Base-by-base conservation (phyloP, 805 yeast genomes). In the Komagataella populi region DNA sequence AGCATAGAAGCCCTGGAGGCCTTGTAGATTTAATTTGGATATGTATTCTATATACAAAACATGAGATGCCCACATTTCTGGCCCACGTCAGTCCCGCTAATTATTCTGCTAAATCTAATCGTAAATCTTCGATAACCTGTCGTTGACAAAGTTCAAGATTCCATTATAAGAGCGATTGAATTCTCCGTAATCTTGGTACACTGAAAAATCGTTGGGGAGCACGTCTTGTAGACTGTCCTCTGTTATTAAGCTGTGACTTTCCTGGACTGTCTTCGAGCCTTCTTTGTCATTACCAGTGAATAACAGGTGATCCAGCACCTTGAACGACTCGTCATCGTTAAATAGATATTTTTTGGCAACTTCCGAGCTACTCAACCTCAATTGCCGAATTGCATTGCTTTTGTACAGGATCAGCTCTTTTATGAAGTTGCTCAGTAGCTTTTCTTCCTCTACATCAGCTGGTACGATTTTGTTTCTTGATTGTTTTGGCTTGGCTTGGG, bases 1-100 rank as follows among this genome's bases (percentile, higher is more conserved):
- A 73, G 79, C 22, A 63, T 77, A 52, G 81, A 76, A 22, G 49
- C 23, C n/a, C 49, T 30, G 23, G 22, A 24, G 23, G 48, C 18
- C 17, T n/a, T 20, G 30, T 30, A 30, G 39, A 17, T 12, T 45
- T 7, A n/a, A 45, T 45, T 18, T 45, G 4, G 46, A 18, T 20
- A 45, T 18, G 22, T 17, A 45, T n/a, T 45, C 12, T 45, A 10
- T 20, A 18, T 20, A 45, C 46, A 45, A 45, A 45, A 45, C 12
- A 8, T 12, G 17, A 18, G 22, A 14, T 45, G 39, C 39, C 39
- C 39, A 30, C 14, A 30, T 30, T 30, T 30, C 39, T 30, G 39
- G 39, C 39, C 14, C 39, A 8, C 46, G 6, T n/a, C 6, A 12
- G 46, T 20, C 46, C 5, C n/a, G 5, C 18, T 12, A 8, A 7